Conservation (phyloP, 768 basidiomycete species). For the Chalciporus pseudorubinellus region DNA sequence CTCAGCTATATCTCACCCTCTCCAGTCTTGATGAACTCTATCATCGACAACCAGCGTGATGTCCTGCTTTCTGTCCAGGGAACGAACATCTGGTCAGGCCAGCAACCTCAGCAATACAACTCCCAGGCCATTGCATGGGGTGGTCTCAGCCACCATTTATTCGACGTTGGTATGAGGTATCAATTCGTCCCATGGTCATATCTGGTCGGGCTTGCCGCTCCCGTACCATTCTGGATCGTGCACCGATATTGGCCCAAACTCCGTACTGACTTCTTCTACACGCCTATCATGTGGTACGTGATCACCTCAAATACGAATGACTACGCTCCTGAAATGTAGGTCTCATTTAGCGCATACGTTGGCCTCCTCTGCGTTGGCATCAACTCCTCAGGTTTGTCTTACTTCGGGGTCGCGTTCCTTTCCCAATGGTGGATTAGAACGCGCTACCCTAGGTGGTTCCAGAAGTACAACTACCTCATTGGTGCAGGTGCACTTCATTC, state of each 20-base stretch:
- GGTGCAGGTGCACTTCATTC: constrained; percentile 38
- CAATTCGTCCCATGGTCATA: constrained; percentile 42
- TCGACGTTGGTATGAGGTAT: constrained; percentile 29
- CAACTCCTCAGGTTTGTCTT: constrained; percentile 23
- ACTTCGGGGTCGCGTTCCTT: constrained; percentile 25
- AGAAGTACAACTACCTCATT: constrained; percentile 36
- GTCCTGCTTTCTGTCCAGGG: constrained; percentile 55
- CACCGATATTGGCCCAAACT: constrained; percentile 37
- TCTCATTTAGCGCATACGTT: constrained; percentile 11
- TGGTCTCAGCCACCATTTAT: constrained; percentile 36
- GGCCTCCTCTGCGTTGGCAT: constrained; percentile 25
- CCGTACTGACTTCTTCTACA: constrained; percentile 26
- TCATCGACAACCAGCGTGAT: constrained; percentile 49
- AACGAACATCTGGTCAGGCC: constrained; percentile 39
- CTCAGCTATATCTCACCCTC: too few relatives aligned
- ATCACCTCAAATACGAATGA: not conserved
- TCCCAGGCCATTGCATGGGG: constrained; percentile 40
- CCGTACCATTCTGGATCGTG: constrained; percentile 41
- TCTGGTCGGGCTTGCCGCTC: constrained; percentile 32
- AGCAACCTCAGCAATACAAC: constrained; percentile 30
- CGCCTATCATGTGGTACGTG: constrained; percentile 28
- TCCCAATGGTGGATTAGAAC: constrained; percentile 41
- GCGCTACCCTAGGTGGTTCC: constrained; percentile 36
- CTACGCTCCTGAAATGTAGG: constrained; percentile 1
- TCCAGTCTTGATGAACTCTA: constrained; percentile 54